Evolutionary conservation across 257 asterid species (phyloP).

Genomic region (Capsicum pubescens): DNA sequence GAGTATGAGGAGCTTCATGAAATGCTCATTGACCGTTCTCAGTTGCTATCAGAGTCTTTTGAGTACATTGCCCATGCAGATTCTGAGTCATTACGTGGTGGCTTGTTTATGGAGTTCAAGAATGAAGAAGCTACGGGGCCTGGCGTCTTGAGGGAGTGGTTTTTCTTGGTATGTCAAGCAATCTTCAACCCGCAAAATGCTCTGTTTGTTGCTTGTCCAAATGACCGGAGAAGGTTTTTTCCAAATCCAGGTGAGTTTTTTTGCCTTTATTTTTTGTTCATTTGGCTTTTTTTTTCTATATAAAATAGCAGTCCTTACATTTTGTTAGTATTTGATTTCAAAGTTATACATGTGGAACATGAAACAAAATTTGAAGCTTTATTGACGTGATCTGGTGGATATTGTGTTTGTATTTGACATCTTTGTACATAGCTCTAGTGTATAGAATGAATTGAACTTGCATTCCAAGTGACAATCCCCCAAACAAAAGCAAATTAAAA

Average conservation of each 20-base stretch:
- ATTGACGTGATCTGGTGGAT: neutral
- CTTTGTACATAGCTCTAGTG: neutral
- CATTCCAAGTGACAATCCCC: neutral
- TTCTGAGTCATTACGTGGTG: slow-evolving; percentile 67
- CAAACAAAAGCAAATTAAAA: no score
- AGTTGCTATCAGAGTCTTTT: slow-evolving; percentile 78
- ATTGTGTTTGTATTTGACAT: neutral
- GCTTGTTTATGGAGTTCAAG: slow-evolving; percentile 95
- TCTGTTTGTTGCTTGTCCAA: slow-evolving; percentile 89
- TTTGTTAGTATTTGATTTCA: slow-evolving; percentile 12
- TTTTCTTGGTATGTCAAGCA: slow-evolving; percentile 87
- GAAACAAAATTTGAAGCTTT: neutral
- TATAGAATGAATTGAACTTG: slow-evolving; percentile 19
- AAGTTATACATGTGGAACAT: neutral
- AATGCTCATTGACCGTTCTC: slow-evolving; percentile 93
- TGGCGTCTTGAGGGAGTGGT: slow-evolving; percentile 97
- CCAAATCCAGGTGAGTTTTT: slow-evolving; percentile 86
- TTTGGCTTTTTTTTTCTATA: neutral
- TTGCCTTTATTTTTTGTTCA: slow-evolving; percentile 1
- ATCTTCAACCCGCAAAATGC: slow-evolving; percentile 91
- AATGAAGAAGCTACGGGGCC: slow-evolving; percentile 99
- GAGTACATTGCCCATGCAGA: slow-evolving; percentile 76
- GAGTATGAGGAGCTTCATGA: slow-evolving; percentile 86
- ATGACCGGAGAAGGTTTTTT: slow-evolving; percentile 89
- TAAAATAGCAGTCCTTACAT: neutral